Evolutionary conservation across 2,329 filamentous ascomycete genomes (phyloP), one percentile per base, ranked within the genome.

Genomic region (Dryadomyces quercivorus): DNA sequence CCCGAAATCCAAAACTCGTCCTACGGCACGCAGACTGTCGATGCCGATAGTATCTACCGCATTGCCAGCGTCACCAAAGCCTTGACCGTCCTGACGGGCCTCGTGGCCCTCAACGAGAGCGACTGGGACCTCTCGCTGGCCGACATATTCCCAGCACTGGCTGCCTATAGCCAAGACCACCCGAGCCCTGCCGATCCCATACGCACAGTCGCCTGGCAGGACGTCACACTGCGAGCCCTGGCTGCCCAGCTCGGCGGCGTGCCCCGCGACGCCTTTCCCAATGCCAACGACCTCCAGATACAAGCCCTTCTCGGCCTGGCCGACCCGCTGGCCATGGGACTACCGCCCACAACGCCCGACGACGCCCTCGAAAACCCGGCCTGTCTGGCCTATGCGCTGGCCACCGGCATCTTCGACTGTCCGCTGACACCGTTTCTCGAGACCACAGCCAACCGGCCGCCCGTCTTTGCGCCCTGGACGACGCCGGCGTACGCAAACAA

Each of bases 401-500:
- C 10, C 3, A 21, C 38, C 6, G 26, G 16, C 22, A 7, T 9
- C 15, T 20, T 7, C 22, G 40, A 34, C 44, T 57, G 56, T 31
- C 53, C 53, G 9, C 16, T 12, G 3, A 18, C 9, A 3, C 34
- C 20, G 6, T 57, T 47, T 20, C 47, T 57, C 22, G 56, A 49
- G 34, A 51, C 52, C 40, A 15, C 18, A 6, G 50, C 53, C 20
- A 59, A 60, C 50, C 62, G 63, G 5, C 63, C 66, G 6, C 74
- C 75, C 0, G 63, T 69, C 1, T 75, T 72, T 51, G 60, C 64
- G 0, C 69, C 75, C 0, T 74, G 71, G 58, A 66, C 69, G 0
- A 70, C 65, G 2, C 74, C 76, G 0, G 64, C 69, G 2, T 80
- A 80, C 61, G 73, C 75, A 31, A 77, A 79, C 58, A 63, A 70